Evolutionary conservation across 1,284 basidiomycete species (phyloP), one percentile per base, ranked within the genome.

Genomic region (Crepidotus sp.): DNA sequence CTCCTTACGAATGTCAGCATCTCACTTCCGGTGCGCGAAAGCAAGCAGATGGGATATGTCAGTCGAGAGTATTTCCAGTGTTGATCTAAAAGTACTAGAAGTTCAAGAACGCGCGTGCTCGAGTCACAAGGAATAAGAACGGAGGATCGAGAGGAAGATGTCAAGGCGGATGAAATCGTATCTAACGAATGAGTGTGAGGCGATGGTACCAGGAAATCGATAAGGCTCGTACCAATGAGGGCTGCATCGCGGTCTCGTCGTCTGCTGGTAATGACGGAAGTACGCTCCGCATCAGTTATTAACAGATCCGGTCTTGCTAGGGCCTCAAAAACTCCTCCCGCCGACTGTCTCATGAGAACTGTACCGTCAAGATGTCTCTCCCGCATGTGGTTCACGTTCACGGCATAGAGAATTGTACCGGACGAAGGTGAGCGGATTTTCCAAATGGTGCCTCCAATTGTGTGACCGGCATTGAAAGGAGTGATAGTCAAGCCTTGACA

Each of bases 361-460:
- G 95, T 96, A 29, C 93, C 93, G 54, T 98, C 94, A 21, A 99
- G 70, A 67, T 98, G 96, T 26, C 94, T 80, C 62, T 99, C 96
- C 46, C 83, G 80, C 73, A 93, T 94, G 62, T 99, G 96, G 61
- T 98, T 98, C 70, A 98, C 78, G 55, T 95, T 83, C 14, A 98
- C 89, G 9, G 94, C 95, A 60, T 98, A 96, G 22, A 98, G 71
- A 14, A 98, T 83, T 3, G 96, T 98, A 6, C 94, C 95, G 6
- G 91, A 89, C 0, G 92, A 93, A 1, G 96, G 94, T 1, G 93
- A 97, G 29, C 96, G 83, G 49, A 99, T 86, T 62, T 98, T 98
- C 94, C 94, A 98, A 53, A 99, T 87, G 2, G 94, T 93, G 38
- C 95, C 96, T 54, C 96, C 96, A 14, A 99, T 77, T 0, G 91